Conservation (phyloP, 345 rosid genomes). For the Orychophragmus violaceus region DNA sequence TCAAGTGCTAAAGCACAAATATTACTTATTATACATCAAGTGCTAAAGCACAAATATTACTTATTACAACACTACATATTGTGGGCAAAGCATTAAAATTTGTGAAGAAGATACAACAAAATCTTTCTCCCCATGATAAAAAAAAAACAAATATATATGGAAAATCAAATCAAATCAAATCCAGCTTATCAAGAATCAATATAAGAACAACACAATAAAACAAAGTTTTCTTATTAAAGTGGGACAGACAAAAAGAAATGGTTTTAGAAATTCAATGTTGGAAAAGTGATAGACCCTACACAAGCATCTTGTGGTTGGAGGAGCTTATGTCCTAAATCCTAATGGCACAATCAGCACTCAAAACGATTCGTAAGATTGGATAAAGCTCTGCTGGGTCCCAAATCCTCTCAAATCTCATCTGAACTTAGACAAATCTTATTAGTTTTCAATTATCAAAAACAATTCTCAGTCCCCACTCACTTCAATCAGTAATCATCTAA, state of each 20-base stretch:
- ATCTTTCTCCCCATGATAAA: neutral
- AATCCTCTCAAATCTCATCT: conserved; percentile 19
- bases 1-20: too few species aligned
- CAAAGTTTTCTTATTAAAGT: conserved; percentile 6
- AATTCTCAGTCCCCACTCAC: conserved; percentile 4
- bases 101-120: conserved; percentile 17
- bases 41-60: conserved; percentile 18
- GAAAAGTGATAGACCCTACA: conserved; percentile 26
- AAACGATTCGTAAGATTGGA: conserved; percentile 12
- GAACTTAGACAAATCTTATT: conserved; percentile 11
- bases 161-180: conserved; percentile 3
- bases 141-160: neutral
- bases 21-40: too few species aligned
- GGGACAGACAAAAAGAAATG: conserved; percentile 17
- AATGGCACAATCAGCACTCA: conserved; percentile 22
- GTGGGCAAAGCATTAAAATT: conserved; percentile 22
- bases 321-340: conserved; percentile 16
- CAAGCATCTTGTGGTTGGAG: conserved; percentile 27
- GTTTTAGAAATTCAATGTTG: neutral
- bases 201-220: conserved; percentile 1
- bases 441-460: neutral
- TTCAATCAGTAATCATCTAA: neutral
- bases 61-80: conserved; percentile 23
- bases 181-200: conserved; percentile 22
- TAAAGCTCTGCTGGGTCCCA: conserved; percentile 25